Evolutionary conservation across 2,329 filamentous ascomycete species (phyloP).

Genomic region (Westerdykella ornata): DNA sequence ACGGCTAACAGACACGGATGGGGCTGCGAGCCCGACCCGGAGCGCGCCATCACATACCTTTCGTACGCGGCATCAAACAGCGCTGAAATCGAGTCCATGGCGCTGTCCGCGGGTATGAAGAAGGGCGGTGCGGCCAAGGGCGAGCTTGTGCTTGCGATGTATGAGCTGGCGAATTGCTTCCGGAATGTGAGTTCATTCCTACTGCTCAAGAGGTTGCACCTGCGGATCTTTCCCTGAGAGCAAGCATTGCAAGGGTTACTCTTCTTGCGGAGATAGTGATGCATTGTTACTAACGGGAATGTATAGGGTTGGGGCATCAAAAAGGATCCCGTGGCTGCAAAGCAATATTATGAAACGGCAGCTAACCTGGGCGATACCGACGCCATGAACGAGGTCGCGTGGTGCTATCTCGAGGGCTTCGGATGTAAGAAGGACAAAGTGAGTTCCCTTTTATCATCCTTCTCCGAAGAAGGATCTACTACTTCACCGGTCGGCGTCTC

Average conservation of each 20-base stretch:
- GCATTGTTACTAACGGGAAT: not conserved
- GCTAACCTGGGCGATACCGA: conserved; percentile 94
- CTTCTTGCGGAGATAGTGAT: not conserved
- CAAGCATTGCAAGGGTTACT: too few relatives aligned
- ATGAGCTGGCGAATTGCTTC: conserved; percentile 88
- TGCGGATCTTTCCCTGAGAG: too few relatives aligned
- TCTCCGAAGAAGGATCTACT: conserved; percentile 5
- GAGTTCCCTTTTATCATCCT: conserved; percentile 39
- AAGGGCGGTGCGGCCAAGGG: conserved; percentile 94
- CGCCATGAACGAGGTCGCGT: conserved; percentile 93
- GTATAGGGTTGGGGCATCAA: conserved; percentile 72
- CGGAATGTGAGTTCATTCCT: conserved; percentile 48
- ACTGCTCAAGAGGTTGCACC: too few relatives aligned
- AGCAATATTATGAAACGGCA: conserved; percentile 92
- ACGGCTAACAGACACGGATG: conserved; percentile 68
- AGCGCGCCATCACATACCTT: conserved; percentile 73
- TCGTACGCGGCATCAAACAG: conserved; percentile 85
- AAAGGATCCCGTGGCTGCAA: conserved; percentile 77
- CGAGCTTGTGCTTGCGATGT: conserved; percentile 92
- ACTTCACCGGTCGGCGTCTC: conserved; percentile 22
- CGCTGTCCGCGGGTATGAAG: conserved; percentile 78
- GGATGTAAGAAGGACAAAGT: conserved; percentile 98
- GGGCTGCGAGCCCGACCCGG: conserved; percentile 70
- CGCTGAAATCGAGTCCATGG: conserved; percentile 76
- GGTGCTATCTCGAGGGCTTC: conserved; percentile 96